Evolutionary conservation across 1,284 basidiomycete species (phyloP).

Genomic region (Irpex rosettiformis): DNA sequence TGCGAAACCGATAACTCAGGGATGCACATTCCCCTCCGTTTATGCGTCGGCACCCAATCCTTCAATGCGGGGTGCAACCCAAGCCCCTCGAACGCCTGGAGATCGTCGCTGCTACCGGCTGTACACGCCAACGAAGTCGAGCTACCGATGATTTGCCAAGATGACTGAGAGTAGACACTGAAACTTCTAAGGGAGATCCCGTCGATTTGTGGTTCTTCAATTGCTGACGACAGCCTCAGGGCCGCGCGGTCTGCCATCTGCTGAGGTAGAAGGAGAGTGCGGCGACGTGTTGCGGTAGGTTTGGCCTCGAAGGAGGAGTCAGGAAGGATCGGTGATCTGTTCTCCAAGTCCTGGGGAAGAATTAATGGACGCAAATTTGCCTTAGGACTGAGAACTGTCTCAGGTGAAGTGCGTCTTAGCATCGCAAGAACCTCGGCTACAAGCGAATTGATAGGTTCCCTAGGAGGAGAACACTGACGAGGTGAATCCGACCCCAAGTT

Average conservation of each 20-base stretch:
- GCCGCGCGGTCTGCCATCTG: conserved; percentile 6
- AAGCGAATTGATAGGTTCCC: background rate
- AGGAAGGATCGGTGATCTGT: conserved; percentile 20
- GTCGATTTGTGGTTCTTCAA: background rate
- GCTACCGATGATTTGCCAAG: background rate
- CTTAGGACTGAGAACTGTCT: background rate
- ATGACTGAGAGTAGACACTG: conserved; percentile 1
- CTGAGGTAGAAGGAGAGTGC: conserved; percentile 17
- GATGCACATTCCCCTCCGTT: background rate
- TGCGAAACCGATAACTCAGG: background rate
- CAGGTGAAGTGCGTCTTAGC: background rate
- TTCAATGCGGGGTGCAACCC: background rate
- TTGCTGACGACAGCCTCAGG: conserved; percentile 11
- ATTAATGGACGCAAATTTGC: conserved; percentile 18
- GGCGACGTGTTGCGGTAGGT: conserved; percentile 10
- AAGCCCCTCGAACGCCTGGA: background rate
- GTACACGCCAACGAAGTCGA: background rate
- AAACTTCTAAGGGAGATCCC: background rate
- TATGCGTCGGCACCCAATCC: background rate
- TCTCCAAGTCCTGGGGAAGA: too few relatives aligned
- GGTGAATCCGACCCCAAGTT: background rate
- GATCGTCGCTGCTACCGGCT: background rate
- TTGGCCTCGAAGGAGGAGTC: conserved; percentile 7
- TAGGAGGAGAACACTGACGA: background rate
- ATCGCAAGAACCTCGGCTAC: conserved; percentile 1